phyloP scores from a whole-genome alignment of 2,329 filamentous ascomycete species.

The Delphinella strobiligena region DNA sequence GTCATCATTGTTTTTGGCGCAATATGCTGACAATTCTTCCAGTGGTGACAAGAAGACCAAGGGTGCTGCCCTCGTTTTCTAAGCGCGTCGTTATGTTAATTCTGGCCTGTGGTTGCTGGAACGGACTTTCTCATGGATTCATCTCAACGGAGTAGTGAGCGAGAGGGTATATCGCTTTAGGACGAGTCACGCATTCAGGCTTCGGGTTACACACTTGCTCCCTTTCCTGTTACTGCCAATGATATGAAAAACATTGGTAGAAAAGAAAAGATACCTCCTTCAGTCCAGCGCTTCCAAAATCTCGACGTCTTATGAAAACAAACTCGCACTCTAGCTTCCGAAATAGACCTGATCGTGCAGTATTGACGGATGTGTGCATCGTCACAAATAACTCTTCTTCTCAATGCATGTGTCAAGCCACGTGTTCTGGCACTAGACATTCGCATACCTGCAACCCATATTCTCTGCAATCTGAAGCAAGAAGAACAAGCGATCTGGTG shows the following conservation, averaged over 20 bases:
- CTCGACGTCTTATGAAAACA: background rate
- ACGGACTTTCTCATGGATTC: background rate
- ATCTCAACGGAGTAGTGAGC: background rate
- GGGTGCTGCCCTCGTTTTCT: constrained; percentile 99
- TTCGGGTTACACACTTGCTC: background rate
- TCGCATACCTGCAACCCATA: too few relatives aligned
- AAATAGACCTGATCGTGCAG: too few relatives aligned
- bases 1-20: constrained; percentile 1
- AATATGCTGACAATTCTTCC: constrained; percentile 30
- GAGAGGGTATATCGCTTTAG: constrained; percentile 1
- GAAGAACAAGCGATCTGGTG: too few relatives aligned
- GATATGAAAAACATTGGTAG: background rate
- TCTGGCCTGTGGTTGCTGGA: constrained; percentile 2
- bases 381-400: too few relatives aligned
- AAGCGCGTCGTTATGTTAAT: constrained; percentile 45
- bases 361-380: too few relatives aligned
- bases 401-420: too few relatives aligned
- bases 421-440: too few relatives aligned
- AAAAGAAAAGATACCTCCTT: constrained; percentile 4
- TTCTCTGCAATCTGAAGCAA: too few relatives aligned
- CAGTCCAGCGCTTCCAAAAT: background rate
- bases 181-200: constrained; percentile 8
- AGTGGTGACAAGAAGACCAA: constrained; percentile 99
- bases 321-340: too few relatives aligned
- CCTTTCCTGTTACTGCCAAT: background rate